Evolutionary conservation across 1,284 basidiomycete species (phyloP).

Genomic region (Cryptococcus sp.): DNA sequence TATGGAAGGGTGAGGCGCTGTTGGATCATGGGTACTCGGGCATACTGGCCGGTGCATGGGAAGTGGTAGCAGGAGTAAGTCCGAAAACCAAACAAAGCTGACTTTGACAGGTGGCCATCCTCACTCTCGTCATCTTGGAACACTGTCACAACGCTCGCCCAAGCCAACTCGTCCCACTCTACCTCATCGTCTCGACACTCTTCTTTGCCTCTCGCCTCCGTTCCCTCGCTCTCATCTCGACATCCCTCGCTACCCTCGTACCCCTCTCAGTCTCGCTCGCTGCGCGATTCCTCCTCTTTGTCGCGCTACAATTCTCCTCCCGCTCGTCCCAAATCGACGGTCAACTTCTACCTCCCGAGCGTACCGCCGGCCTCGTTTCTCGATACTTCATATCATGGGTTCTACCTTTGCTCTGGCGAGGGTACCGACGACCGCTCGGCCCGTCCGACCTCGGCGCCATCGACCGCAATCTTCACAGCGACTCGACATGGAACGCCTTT

Average conservation of each 20-base stretch:
- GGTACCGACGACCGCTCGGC: conserved; percentile 11
- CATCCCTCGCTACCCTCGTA: not conserved
- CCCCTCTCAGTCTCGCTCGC: conserved; percentile 6
- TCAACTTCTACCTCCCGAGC: conserved; percentile 4
- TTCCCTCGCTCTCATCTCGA: conserved; percentile 3
- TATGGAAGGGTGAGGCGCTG: not conserved
- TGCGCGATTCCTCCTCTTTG: conserved; percentile 6
- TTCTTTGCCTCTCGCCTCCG: conserved; percentile 11
- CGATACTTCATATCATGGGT: conserved; percentile 15
- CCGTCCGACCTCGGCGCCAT: conserved; percentile 14
- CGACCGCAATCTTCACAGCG: conserved; percentile 10
- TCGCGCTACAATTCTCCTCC: conserved; percentile 13
- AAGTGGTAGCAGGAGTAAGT: conserved; percentile 12
- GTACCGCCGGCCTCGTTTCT: conserved; percentile 12
- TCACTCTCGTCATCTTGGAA: conserved; percentile 7
- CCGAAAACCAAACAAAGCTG: not conserved
- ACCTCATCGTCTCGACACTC: conserved; percentile 12
- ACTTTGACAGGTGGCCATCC: not conserved
- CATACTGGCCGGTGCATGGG: not conserved
- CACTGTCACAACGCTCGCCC: conserved; percentile 8
- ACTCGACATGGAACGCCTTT: conserved; percentile 7
- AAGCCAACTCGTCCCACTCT: conserved; percentile 14
- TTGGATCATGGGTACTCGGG: conserved; percentile 9
- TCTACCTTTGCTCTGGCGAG: conserved; percentile 13
- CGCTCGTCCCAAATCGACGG: conserved; percentile 9